A percentile compares a stretch with the other conserved stretches of the same genome.
phyloP scores from a whole-genome alignment of 192 early-diverging fungal species.

The Backusella psychrophila region DNA sequence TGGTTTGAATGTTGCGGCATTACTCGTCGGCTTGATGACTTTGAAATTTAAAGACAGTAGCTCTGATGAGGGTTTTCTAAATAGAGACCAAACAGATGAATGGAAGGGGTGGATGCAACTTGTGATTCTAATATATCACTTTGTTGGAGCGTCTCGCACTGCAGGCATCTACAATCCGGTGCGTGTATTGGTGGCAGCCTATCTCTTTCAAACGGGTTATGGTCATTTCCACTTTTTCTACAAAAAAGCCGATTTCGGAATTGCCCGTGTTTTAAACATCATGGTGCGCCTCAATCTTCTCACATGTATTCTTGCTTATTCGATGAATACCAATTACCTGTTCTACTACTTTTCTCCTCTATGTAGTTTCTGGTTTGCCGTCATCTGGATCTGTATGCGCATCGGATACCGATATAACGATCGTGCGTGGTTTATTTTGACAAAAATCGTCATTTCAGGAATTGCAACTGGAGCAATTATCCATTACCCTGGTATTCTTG shows the following conservation, averaged over 20 bases:
- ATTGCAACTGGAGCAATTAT: constrained; percentile 35
- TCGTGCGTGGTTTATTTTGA: constrained; percentile 41
- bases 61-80: constrained; percentile 56
- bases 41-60: constrained; percentile 38
- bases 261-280: constrained; percentile 59
- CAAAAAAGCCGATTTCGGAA: constrained; percentile 65
- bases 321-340: constrained; percentile 68
- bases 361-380: constrained; percentile 65
- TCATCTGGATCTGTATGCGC: constrained; percentile 70
- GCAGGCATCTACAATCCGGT: constrained; percentile 69
- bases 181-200: constrained; percentile 71
- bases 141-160: constrained; percentile 61
- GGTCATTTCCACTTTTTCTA: constrained; percentile 76
- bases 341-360: constrained; percentile 82
- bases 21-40: constrained; percentile 47
- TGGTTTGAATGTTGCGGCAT: constrained; percentile 36
- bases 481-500: constrained; percentile 40
- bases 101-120: constrained; percentile 92
- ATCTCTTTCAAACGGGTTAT: constrained; percentile 83
- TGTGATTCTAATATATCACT: constrained; percentile 67
- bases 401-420: constrained; percentile 48
- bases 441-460: constrained; percentile 50
- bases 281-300: constrained; percentile 70
- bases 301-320: constrained; percentile 59
- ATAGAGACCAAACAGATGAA: constrained; percentile 79